phyloP scores from a whole-genome alignment of 371 early-diverging fungal species.

The Mycotypha africana region DNA sequence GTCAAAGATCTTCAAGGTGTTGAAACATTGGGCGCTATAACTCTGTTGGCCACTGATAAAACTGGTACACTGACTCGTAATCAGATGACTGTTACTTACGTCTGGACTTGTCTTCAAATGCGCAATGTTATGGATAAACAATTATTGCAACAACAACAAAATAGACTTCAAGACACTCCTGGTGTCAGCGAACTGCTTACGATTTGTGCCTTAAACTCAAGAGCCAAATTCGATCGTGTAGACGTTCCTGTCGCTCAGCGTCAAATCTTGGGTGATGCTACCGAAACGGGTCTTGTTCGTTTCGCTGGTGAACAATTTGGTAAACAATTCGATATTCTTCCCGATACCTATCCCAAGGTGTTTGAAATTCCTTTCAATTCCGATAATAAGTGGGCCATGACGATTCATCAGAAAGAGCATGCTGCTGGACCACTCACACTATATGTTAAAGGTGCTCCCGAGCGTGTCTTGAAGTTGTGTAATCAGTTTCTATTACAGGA shows the following conservation, averaged over 20 bases:
- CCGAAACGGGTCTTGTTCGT: slow-evolving; percentile 84
- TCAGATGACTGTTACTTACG: slow-evolving; percentile 89
- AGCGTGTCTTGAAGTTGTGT: slow-evolving; percentile 81
- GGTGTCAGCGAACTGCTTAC: slow-evolving; percentile 70
- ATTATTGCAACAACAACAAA: not conserved
- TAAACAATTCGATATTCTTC: slow-evolving; percentile 58
- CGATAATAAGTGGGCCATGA: slow-evolving; percentile 91
- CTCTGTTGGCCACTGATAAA: slow-evolving; percentile 92
- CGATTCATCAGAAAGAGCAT: slow-evolving; percentile 74
- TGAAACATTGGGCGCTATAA: slow-evolving; percentile 94
- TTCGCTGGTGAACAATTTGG: slow-evolving; percentile 66
- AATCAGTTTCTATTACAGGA: slow-evolving; percentile 46
- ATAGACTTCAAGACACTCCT: slow-evolving; percentile 18
- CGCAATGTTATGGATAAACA: slow-evolving; percentile 55
- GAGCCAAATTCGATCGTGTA: slow-evolving; percentile 82
- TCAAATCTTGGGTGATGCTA: slow-evolving; percentile 83
- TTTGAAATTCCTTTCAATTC: slow-evolving; percentile 97
- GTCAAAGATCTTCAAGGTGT: slow-evolving; percentile 95
- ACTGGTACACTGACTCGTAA: slow-evolving; percentile 95
- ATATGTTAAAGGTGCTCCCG: slow-evolving; percentile 93
- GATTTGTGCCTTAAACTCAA: slow-evolving; percentile 72
- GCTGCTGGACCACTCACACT: slow-evolving; percentile 63
- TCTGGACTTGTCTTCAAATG: slow-evolving; percentile 72
- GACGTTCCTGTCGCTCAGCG: slow-evolving; percentile 61
- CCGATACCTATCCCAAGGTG: slow-evolving; percentile 72